Evolutionary conservation across 2,329 filamentous ascomycete genomes (phyloP).

Genomic region (Aureobasidium musti): DNA sequence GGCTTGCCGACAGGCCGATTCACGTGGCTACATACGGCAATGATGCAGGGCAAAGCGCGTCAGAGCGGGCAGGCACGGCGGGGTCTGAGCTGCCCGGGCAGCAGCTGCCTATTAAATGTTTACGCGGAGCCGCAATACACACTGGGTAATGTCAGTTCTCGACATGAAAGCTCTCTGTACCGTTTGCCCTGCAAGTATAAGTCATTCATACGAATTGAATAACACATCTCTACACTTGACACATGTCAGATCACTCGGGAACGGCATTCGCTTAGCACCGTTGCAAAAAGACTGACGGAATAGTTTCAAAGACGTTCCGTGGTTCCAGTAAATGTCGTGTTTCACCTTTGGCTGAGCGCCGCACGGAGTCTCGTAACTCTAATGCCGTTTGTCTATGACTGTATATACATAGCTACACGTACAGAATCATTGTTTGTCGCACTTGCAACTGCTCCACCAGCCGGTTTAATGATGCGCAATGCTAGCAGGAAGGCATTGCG

Average conservation of each 20-base stretch:
- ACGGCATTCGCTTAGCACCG: not conserved
- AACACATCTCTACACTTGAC: not conserved
- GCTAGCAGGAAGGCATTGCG: no score
- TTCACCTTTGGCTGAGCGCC: constrained; percentile 4
- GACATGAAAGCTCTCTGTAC: no score
- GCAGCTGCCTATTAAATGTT: no score
- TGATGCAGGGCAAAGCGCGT: not conserved
- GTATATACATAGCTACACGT: no score
- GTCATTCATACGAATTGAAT: no score
- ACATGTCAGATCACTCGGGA: no score
- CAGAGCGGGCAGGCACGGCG: not conserved
- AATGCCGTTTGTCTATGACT: not conserved
- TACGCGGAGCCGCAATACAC: not conserved
- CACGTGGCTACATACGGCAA: not conserved
- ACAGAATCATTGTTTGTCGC: no score
- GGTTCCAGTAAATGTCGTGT: not conserved
- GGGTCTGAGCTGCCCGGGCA: not conserved
- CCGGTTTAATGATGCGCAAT: no score
- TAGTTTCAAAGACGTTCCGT: not conserved
- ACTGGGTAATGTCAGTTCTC: no score
- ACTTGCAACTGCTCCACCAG: no score
- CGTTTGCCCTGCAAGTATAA: no score
- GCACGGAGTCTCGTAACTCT: not conserved
- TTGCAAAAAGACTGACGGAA: not conserved
- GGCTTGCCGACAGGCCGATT: not conserved